phyloP scores from a whole-genome alignment of 2,329 filamentous ascomycete genomes.

The Fonsecaea pedrosoi region DNA sequence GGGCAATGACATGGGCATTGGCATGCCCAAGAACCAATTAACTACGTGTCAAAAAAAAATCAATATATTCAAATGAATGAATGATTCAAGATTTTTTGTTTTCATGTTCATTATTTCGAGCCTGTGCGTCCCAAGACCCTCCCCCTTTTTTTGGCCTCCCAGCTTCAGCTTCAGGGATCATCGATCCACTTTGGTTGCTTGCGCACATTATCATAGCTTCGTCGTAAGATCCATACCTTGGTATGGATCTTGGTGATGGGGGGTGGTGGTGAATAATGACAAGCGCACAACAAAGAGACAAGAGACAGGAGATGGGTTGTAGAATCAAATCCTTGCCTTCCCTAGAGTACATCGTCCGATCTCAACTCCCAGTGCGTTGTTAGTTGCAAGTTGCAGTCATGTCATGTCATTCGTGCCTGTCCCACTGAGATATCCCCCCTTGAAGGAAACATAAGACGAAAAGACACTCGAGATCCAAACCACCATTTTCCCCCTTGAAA shows the following conservation, averaged over 20 bases:
- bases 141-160: no score
- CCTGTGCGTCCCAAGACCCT: no score
- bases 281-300: background rate
- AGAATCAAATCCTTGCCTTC: background rate
- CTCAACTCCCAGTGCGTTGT: background rate
- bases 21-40: no score
- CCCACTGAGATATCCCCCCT: background rate
- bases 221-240: background rate
- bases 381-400: slow-evolving; percentile 1
- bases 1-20: background rate
- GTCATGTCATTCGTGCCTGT: background rate
- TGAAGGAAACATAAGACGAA: background rate
- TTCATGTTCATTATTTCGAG: no score
- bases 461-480: background rate
- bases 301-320: background rate
- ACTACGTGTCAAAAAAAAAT: background rate
- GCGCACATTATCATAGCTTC: no score
- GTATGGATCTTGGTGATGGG: background rate
- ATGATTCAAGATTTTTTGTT: no score
- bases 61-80: no score
- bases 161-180: no score
- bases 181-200: no score
- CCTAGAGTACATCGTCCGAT: background rate
- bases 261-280: no score
- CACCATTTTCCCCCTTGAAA: background rate